A percentile compares a stretch with the other conserved stretches of the same genome.
phyloP scores from a whole-genome alignment of 1,284 basidiomycete species.

The Omphalotus olearius region DNA sequence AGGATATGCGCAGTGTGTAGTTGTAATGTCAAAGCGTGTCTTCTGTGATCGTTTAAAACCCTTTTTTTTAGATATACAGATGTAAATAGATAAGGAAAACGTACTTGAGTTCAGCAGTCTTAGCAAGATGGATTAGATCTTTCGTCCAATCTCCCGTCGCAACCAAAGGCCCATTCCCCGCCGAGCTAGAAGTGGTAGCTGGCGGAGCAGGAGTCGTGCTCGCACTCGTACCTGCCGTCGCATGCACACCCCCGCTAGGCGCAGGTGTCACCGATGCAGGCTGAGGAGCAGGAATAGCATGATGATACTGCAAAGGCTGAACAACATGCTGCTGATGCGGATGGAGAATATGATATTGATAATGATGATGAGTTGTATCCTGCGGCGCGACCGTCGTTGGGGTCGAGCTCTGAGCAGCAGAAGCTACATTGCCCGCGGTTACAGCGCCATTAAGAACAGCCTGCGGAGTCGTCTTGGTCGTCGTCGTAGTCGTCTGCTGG shows the following conservation, averaged over 20 bases:
- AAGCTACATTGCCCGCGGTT: neutral
- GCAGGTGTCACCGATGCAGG: neutral
- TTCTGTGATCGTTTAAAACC: conserved; percentile 39
- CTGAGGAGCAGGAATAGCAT: neutral
- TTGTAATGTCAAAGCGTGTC: conserved; percentile 75
- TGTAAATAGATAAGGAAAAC: neutral
- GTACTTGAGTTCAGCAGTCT: conserved; percentile 78
- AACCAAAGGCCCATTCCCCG: conserved; percentile 40
- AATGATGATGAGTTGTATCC: conserved; percentile 9
- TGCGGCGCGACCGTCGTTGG: conserved; percentile 11
- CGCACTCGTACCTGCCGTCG: neutral
- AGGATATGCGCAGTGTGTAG: conserved; percentile 82
- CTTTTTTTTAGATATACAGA: neutral
- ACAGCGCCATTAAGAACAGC: conserved; percentile 6
- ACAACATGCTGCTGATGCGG: neutral
- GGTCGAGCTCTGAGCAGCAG: neutral
- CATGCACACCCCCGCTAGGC: neutral
- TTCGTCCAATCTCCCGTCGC: conserved; percentile 81
- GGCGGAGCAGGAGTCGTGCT: neutral
- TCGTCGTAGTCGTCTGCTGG: neutral
- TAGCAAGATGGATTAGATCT: conserved; percentile 75
- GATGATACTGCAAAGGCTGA: neutral
- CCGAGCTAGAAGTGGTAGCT: neutral
- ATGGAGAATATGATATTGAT: neutral
- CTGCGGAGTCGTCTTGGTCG: conserved; percentile 1